Percentiles rank a stretch among this genome's conserved stretches.
Evolutionary conservation across 805 yeast species (phyloP).

Genomic region (Naumovozyma castellii): DNA sequence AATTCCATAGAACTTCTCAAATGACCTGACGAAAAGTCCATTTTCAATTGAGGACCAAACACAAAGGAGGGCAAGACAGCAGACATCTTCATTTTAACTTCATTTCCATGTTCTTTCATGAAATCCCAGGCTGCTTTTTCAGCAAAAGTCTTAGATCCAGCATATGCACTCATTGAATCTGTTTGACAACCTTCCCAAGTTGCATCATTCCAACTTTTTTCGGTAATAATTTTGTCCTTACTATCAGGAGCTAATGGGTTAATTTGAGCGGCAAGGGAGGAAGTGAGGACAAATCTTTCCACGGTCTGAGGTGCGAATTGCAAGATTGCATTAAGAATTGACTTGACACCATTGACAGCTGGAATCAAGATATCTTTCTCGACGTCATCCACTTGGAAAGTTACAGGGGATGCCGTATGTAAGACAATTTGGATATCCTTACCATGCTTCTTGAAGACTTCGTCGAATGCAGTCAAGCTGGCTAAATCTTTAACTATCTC

Average conservation of each 20-base stretch:
- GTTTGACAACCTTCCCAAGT: conserved; percentile 38
- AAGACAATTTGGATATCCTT: conserved; percentile 45
- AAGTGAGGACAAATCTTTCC: conserved; percentile 42
- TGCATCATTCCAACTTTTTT: conserved; percentile 45
- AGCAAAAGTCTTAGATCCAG: conserved; percentile 54
- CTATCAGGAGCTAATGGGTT: conserved; percentile 31
- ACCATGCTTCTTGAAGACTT: conserved; percentile 33
- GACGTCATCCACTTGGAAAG: conserved; percentile 34
- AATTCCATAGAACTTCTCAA: conserved; percentile 38
- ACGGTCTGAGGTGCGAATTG: conserved; percentile 33
- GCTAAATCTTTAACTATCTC: conserved; percentile 32
- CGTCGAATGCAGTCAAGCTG: conserved; percentile 37
- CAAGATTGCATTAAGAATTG: conserved; percentile 42
- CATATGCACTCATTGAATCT: conserved; percentile 36
- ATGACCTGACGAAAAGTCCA: conserved; percentile 33
- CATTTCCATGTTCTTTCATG: conserved; percentile 26
- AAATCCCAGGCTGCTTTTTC: conserved; percentile 55
- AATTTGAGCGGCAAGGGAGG: conserved; percentile 42
- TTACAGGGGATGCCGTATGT: conserved; percentile 56
- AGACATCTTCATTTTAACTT: conserved; percentile 34
- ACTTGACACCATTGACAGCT: conserved; percentile 46
- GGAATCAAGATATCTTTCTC: conserved; percentile 47
- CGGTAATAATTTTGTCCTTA: conserved; percentile 32
- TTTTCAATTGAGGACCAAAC: conserved; percentile 51
- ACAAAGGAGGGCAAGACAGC: conserved; percentile 49